Conservation (phyloP, 1,284 basidiomycete species). For the Leccinum griseonigrum region DNA sequence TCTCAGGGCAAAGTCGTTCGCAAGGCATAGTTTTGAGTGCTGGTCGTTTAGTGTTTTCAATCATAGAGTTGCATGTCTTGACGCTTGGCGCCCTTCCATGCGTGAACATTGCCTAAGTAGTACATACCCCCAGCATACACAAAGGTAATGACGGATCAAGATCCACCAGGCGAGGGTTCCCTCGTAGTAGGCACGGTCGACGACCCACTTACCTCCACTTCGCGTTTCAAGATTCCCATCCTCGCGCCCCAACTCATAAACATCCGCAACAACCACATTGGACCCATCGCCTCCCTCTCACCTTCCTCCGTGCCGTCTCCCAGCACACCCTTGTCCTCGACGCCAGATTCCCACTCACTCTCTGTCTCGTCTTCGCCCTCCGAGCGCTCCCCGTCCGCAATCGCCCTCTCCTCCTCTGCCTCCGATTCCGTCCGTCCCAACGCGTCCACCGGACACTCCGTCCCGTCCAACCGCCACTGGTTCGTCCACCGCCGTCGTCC, state of each 20-base stretch:
- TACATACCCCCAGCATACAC: background rate
- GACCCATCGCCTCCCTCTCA: constrained; percentile 58
- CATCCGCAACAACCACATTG: constrained; percentile 71
- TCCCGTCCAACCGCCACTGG: constrained; percentile 68
- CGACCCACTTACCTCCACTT: constrained; percentile 17
- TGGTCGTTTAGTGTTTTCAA: constrained; percentile 8
- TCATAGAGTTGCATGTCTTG: constrained; percentile 12
- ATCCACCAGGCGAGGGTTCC: constrained; percentile 20
- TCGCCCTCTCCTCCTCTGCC: constrained; percentile 61
- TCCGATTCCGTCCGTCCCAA: constrained; percentile 72
- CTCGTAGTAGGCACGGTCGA: constrained; percentile 22
- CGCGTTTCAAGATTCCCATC: constrained; percentile 36
- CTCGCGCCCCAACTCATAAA: constrained; percentile 68
- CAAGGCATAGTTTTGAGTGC: constrained; percentile 20
- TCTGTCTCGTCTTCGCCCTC: constrained; percentile 38
- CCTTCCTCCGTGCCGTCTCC: constrained; percentile 42
- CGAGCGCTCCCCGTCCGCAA: constrained; percentile 24
- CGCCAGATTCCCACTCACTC: constrained; percentile 22
- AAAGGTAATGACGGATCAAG: constrained; percentile 12
- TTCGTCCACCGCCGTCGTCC: constrained; percentile 35
- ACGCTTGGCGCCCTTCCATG: constrained; percentile 4
- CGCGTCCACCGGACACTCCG: constrained; percentile 58
- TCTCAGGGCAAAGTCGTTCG: constrained; percentile 59
- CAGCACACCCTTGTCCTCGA: constrained; percentile 19
- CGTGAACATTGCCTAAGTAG: constrained; percentile 12